Conservation (phyloP, 2,329 filamentous ascomycete species). For the Fusarium bactridioides region DNA sequence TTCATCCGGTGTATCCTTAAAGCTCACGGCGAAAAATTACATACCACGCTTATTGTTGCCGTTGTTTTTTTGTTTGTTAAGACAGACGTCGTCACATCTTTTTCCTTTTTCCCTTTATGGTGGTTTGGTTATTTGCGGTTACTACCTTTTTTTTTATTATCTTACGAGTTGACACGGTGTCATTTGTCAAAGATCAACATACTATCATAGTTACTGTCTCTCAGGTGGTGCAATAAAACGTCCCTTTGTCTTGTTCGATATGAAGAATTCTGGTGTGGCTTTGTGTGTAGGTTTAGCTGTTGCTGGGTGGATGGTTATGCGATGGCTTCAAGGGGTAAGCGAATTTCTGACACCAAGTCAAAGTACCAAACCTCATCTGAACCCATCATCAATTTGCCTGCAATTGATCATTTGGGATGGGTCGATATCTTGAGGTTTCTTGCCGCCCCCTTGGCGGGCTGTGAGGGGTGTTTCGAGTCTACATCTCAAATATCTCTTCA, state of each 20-base stretch:
- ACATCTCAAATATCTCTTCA: rapidly evolving
- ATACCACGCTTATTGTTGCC: slow-evolving; percentile 36
- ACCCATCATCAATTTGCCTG: rapidly evolving
- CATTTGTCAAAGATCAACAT: slow-evolving; percentile 16
- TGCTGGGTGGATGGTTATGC: too few species aligned
- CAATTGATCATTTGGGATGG: not conserved
- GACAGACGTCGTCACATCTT: not conserved
- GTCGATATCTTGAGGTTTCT: not conserved
- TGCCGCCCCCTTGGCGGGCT: rapidly evolving
- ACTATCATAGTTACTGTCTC: slow-evolving; percentile 15
- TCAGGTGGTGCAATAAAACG: slow-evolving; percentile 15
- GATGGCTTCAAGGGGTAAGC: not conserved
- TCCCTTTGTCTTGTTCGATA: slow-evolving; percentile 8
- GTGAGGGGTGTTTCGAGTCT: not conserved
- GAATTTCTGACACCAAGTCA: rapidly evolving
- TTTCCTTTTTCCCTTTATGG: not conserved
- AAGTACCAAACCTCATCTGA: not conserved
- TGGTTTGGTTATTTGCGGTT: not conserved
- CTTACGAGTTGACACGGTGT: slow-evolving; percentile 5
- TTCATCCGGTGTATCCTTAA: slow-evolving; percentile 40
- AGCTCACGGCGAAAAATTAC: slow-evolving; percentile 42
- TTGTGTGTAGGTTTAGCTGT: not conserved
- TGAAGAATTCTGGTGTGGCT: not conserved
- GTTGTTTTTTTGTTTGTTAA: slow-evolving; percentile 29
- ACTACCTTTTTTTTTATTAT: not conserved